Conservation (phyloP, 352 stramenopile genomes). For the Discostella stelligera region DNA sequence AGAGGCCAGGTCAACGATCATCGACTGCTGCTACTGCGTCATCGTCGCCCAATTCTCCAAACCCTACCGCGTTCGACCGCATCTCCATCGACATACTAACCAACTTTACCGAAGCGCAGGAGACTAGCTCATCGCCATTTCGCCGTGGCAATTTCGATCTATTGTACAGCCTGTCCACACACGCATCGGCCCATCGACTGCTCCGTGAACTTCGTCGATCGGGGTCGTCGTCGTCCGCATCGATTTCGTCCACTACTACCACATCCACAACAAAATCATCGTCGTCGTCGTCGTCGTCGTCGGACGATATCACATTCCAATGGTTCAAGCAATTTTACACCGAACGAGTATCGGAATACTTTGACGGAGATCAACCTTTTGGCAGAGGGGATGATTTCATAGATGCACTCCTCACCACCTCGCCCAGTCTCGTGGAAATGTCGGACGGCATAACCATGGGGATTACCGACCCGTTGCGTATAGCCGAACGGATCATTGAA, state of each 20-base stretch:
- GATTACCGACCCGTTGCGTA: slow-evolving; percentile 57
- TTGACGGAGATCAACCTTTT: slow-evolving; percentile 69
- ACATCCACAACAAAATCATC: not conserved
- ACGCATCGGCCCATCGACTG: slow-evolving; percentile 67
- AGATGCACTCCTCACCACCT: slow-evolving; percentile 60
- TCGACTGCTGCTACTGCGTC: not conserved
- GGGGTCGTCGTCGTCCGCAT: too few species aligned
- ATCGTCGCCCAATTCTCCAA: not conserved
- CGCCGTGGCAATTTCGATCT: slow-evolving; percentile 74
- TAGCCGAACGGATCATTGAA: slow-evolving; percentile 65
- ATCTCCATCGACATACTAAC: slow-evolving; percentile 47
- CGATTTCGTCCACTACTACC: too few species aligned
- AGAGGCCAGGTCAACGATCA: too few species aligned
- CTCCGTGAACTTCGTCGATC: slow-evolving; percentile 46
- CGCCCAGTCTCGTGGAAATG: slow-evolving; percentile 24
- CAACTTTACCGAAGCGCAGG: slow-evolving; percentile 52
- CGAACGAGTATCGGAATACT: slow-evolving; percentile 53
- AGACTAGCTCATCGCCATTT: slow-evolving; percentile 52
- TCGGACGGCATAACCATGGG: slow-evolving; percentile 27
- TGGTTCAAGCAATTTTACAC: slow-evolving; percentile 69
- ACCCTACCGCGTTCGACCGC: slow-evolving; percentile 43
- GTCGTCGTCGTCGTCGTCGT: not conserved
- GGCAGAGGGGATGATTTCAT: slow-evolving; percentile 75
- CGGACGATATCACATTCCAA: slow-evolving; percentile 40
- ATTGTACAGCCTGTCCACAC: slow-evolving; percentile 63